Conservation (phyloP, 2,329 filamentous ascomycete genomes). For the Huntiella savannae region DNA sequence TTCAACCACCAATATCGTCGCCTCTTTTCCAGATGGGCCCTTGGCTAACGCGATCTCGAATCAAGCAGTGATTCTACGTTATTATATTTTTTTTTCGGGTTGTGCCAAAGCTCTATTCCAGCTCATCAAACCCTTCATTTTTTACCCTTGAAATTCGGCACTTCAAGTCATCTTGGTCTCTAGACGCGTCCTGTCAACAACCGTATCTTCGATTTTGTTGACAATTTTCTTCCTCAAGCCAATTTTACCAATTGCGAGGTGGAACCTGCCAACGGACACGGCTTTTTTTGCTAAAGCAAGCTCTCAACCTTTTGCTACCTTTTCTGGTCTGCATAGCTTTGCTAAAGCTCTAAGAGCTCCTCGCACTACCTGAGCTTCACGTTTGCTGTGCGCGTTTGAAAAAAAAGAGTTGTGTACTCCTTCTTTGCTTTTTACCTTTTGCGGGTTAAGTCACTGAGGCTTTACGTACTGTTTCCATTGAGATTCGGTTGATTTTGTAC, state of each 20-base stretch:
- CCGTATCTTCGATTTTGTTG: neutral
- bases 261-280: no score
- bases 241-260: no score
- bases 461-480: no score
- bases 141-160: constrained; percentile 10
- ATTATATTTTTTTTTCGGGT: constrained; percentile 8
- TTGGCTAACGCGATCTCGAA: constrained; percentile 10
- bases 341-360: neutral
- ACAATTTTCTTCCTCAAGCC: no score
- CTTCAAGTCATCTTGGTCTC: neutral
- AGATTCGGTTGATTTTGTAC: no score
- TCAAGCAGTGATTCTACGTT: neutral
- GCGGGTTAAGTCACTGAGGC: no score
- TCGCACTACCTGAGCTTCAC: neutral
- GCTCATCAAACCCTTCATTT: constrained; percentile 8
- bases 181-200: constrained; percentile 4
- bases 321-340: neutral
- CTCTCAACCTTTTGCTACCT: neutral
- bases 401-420: no score
- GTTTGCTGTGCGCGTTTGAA: neutral
- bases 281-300: constrained; percentile 3
- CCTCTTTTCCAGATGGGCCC: neutral
- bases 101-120: constrained; percentile 2
- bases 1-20: no score
- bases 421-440: no score